Conservation (phyloP, 805 yeast species). For the Cephaloascus fragrans region DNA sequence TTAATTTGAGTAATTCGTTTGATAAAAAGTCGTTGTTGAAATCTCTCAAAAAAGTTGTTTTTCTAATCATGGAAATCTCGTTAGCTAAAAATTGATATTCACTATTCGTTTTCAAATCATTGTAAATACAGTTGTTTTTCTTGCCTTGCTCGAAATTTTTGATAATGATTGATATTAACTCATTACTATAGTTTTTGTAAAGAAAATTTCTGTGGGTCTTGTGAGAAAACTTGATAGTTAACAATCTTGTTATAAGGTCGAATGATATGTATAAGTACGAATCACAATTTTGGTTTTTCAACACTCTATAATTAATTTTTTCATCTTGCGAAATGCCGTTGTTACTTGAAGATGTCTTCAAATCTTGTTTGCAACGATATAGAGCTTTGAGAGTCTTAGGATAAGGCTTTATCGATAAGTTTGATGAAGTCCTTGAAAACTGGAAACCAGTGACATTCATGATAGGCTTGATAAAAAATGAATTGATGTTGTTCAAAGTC, state of each 20-base stretch:
- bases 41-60: background rate
- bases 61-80: background rate
- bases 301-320: background rate
- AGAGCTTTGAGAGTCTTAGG: background rate
- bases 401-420: background rate
- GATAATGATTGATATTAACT: background rate
- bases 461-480: conserved; percentile 1
- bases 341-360: background rate
- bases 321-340: background rate
- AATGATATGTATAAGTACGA: background rate
- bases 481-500: background rate
- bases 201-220: background rate
- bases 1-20: background rate
- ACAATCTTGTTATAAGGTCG: background rate
- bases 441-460: conserved; percentile 1
- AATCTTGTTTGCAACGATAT: background rate
- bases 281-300: conserved; percentile 1
- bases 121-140: background rate
- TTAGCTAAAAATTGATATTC: background rate
- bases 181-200: background rate
- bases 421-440: background rate
- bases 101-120: background rate
- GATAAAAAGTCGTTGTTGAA: background rate
- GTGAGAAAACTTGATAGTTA: background rate
- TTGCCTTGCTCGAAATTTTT: background rate